Percentiles rank a stretch among this genome's conserved stretches.
phyloP scores from a whole-genome alignment of 495 filamentous ascomycete genomes.

The Apodospora peruviana region DNA sequence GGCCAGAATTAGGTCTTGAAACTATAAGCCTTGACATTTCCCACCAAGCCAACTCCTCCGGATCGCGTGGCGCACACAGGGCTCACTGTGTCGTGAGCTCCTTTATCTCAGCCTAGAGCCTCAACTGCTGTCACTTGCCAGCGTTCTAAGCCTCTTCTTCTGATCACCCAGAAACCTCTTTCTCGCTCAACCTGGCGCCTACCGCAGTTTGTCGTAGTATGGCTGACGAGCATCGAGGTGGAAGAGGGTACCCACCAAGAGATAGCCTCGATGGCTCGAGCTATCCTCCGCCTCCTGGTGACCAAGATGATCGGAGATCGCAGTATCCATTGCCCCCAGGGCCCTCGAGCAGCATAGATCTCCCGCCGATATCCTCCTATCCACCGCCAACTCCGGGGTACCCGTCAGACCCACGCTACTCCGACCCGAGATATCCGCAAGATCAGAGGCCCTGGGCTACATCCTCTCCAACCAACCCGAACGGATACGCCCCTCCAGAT shows the following conservation, averaged over 20 bases:
- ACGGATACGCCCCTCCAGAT: constrained; percentile 17
- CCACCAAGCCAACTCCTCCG: no score
- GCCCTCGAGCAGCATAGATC: constrained; percentile 1
- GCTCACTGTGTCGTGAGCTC: no score
- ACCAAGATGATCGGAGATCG: constrained; percentile 35
- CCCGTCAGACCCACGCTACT: constrained; percentile 17
- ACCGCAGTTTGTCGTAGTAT: constrained; percentile 25
- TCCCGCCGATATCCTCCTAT: constrained; percentile 10
- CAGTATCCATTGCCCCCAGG: background rate
- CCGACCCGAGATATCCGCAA: constrained; percentile 7
- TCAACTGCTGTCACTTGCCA: no score
- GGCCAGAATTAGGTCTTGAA: no score
- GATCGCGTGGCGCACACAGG: no score
- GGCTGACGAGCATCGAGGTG: constrained; percentile 37
- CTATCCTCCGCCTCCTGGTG: constrained; percentile 43
- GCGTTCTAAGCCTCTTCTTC: no score
- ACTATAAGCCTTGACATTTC: background rate
- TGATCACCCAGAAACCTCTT: no score
- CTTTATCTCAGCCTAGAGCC: no score
- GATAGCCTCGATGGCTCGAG: constrained; percentile 34
- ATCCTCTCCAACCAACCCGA: constrained; percentile 13
- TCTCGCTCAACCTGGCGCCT: constrained; percentile 7
- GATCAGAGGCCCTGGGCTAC: constrained; percentile 12
- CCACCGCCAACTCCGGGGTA: constrained; percentile 13
- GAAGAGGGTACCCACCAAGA: constrained; percentile 30